Conservation (phyloP, 768 basidiomycete genomes). For the Phallus indusiatus region DNA sequence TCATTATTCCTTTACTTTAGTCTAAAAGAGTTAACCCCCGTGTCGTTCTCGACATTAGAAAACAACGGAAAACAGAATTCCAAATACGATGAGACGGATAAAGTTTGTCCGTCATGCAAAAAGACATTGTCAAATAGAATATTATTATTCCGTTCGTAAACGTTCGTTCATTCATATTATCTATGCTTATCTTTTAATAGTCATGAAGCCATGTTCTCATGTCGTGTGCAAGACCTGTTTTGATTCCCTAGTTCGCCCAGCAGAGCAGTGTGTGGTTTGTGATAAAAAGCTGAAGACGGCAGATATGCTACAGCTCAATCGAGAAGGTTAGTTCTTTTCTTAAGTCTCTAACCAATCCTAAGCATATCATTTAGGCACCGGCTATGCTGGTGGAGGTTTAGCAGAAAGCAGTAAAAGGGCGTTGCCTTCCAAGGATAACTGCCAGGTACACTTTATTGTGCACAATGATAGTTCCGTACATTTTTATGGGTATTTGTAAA, state of each 20-base stretch:
- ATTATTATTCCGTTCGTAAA: slow-evolving; percentile 52
- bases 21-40: slow-evolving; percentile 71
- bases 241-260: slow-evolving; percentile 72
- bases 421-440: slow-evolving; percentile 76
- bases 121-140: slow-evolving; percentile 72
- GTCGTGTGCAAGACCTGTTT: slow-evolving; percentile 88
- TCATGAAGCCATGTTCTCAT: slow-evolving; percentile 82
- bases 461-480: not conserved
- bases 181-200: slow-evolving; percentile 26
- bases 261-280: slow-evolving; percentile 82
- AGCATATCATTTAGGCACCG: slow-evolving; percentile 53
- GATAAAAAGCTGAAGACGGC: slow-evolving; percentile 54
- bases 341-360: not conserved
- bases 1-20: slow-evolving; percentile 28
- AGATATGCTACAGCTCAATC: slow-evolving; percentile 74
- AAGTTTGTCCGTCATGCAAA: slow-evolving; percentile 83
- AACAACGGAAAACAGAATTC: slow-evolving; percentile 26
- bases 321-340: slow-evolving; percentile 59
- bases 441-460: not conserved
- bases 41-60: slow-evolving; percentile 54
- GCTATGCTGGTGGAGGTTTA: slow-evolving; percentile 89
- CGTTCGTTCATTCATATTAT: not conserved
- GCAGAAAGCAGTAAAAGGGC: slow-evolving; percentile 79
- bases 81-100: slow-evolving; percentile 43
- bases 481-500: no score